These are phyloP conservation scores for Crepidotus variabilis DNA, from an alignment of 768 basidiomycete genomes.

Conservation along the genomic window DNA sequence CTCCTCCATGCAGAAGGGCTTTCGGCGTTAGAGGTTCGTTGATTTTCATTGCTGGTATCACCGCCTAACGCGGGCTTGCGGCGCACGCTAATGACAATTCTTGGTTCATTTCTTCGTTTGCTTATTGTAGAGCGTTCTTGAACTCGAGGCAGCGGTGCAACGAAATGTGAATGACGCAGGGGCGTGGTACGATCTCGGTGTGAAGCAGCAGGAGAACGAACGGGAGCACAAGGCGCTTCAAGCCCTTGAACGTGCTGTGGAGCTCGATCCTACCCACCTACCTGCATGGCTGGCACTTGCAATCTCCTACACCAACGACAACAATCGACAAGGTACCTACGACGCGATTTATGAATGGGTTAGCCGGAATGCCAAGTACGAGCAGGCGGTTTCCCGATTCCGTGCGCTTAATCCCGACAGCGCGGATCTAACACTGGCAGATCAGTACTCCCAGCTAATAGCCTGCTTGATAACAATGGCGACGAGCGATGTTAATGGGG, in stretches of 20 bases:
- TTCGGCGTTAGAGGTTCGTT: conserved; percentile 40
- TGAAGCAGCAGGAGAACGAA: conserved; percentile 98
- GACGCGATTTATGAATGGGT: conserved; percentile 86
- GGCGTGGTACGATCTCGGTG: conserved; percentile 90
- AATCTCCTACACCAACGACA: conserved; percentile 89
- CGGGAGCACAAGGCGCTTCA: conserved; percentile 86
- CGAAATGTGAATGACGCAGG: conserved; percentile 62
- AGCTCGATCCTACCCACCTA: conserved; percentile 73
- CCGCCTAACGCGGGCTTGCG: background rate
- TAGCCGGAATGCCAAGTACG: conserved; percentile 54
- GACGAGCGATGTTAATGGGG: conserved; percentile 47
- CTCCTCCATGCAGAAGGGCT: conserved; percentile 31
- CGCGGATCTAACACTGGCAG: conserved; percentile 25
- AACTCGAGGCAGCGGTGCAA: conserved; percentile 88
- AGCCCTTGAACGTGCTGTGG: conserved; percentile 76
- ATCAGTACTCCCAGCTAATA: conserved; percentile 54
- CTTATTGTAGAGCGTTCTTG: conserved; percentile 67
- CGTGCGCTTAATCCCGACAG: conserved; percentile 27
- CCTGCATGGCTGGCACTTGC: conserved; percentile 89
- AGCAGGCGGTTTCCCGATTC: conserved; percentile 38
- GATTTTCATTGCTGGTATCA: background rate
- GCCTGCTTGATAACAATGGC: conserved; percentile 83
- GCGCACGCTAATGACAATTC: conserved; percentile 2
- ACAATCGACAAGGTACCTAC: conserved; percentile 68
- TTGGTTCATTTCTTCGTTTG: conserved; percentile 1